Base-by-base conservation (phyloP, 2,329 filamentous ascomycete genomes). In the Fusarium acutatum region DNA sequence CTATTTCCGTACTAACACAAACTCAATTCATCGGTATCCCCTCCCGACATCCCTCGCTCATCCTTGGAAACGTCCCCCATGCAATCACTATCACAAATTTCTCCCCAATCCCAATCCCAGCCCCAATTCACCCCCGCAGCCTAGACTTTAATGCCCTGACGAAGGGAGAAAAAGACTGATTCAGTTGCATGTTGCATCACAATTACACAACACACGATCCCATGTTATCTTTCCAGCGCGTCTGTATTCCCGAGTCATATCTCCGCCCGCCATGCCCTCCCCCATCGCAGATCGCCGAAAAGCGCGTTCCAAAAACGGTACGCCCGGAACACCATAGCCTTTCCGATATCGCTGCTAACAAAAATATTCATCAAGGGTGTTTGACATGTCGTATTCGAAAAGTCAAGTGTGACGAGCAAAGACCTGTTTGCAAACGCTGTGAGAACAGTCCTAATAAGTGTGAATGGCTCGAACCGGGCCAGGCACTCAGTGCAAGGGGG, bases 351-450 rank as follows among this genome's bases (percentile, higher is more conserved):
- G 13, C 40, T 37, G 7, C 43, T 53, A 18, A 64, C 18, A 11
- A 44, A n/a, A 28, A 6, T 15, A 6, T 7, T 34, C 12, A 12
- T 34, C 22, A 10, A 67, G 74, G 74, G 1, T 76, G 74, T 53
- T 34, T 76, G 34, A 76, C 74, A 3, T 76, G 74, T 32, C 74
- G 74, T 11, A 73, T 77, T 13, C 72, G 74, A 12, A 76, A 76
- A 35, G 74, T 76, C 34, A 76, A 76, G 32, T 77, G 74, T 34
- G 74, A 76, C 6, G 74, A 76, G 41, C 58, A 32, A 32, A 57
- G 74, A 7, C 74, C 74, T 0, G 47, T 74, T 20, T 76, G 74
- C 46, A 52, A 68, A 26, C 49, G 72, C 60, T 76, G 74, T 15
- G 60, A 70, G 30, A 72, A 67, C 22, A 60, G 72, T 17, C 67